Evolutionary conservation across 2,329 filamentous ascomycete species (phyloP).

Genomic region (Taxawa tesnikishii): DNA sequence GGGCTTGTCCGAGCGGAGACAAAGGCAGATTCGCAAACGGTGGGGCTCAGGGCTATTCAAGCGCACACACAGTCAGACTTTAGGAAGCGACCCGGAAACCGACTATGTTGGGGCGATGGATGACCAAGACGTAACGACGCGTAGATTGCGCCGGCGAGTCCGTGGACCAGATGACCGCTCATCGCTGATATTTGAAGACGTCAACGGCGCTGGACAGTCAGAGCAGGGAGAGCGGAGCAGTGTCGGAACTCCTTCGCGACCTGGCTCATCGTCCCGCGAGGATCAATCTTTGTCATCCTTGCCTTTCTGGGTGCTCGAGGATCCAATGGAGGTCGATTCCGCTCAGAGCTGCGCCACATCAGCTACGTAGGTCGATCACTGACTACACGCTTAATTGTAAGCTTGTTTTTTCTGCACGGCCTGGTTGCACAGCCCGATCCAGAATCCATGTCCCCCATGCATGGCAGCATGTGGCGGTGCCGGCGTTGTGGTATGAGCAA

Average conservation of each 20-base stretch:
- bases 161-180: slow-evolving; percentile 26
- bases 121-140: slow-evolving; percentile 23
- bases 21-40: slow-evolving; percentile 29
- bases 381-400: background rate
- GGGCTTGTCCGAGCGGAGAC: slow-evolving; percentile 14
- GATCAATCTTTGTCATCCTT: no score
- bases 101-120: slow-evolving; percentile 28
- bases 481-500: no score
- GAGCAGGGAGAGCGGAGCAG: no score
- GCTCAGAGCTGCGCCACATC: slow-evolving; percentile 7
- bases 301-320: slow-evolving; percentile 22
- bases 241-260: no score
- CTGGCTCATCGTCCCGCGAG: no score
- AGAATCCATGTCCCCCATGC: no score
- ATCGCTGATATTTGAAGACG: no score
- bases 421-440: no score
- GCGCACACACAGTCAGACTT: slow-evolving; percentile 31
- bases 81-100: slow-evolving; percentile 30
- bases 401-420: background rate
- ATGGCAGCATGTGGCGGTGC: no score
- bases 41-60: slow-evolving; percentile 26
- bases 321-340: slow-evolving; percentile 12
- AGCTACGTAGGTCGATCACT: background rate
- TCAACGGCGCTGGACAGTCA: no score
- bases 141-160: slow-evolving; percentile 30